Conservation (phyloP, 2,329 filamentous ascomycete genomes). For the Pseudocercospora cruenta region DNA sequence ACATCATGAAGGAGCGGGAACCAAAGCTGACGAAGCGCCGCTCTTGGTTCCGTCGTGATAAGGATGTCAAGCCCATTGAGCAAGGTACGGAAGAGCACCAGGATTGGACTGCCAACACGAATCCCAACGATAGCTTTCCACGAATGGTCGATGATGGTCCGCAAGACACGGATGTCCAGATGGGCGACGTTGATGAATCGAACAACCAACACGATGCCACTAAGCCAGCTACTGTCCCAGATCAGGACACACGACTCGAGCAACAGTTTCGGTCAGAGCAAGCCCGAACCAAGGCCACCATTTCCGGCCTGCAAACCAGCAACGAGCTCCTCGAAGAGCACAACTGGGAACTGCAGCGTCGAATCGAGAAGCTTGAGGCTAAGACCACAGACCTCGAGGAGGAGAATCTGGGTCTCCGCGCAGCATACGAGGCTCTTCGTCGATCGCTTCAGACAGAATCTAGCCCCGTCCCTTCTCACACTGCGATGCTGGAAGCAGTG, state of each 20-base stretch:
- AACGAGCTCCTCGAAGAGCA: background rate
- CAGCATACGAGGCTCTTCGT: background rate
- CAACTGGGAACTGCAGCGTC: background rate
- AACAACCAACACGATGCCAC: too few species aligned
- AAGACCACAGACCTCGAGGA: background rate
- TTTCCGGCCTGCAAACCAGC: background rate
- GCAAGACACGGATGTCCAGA: too few species aligned
- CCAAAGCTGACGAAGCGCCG: background rate
- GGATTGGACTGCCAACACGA: background rate
- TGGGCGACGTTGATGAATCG: too few species aligned
- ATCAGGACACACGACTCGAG: too few species aligned
- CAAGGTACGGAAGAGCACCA: too few species aligned
- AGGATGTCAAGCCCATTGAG: background rate
- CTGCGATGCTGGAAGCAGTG: background rate
- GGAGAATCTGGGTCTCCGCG: background rate
- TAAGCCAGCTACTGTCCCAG: too few species aligned
- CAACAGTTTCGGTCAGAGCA: too few species aligned
- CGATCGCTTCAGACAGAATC: too few species aligned
- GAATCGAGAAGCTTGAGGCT: background rate
- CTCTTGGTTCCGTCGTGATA: background rate
- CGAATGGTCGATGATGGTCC: too few species aligned
- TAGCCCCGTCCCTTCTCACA: too few species aligned
- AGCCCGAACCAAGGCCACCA: too few species aligned
- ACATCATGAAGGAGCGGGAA: background rate
- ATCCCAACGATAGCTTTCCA: too few species aligned